Evolutionary conservation across 805 yeast genomes (phyloP).

Genomic region (Wickerhamomyces alni): DNA sequence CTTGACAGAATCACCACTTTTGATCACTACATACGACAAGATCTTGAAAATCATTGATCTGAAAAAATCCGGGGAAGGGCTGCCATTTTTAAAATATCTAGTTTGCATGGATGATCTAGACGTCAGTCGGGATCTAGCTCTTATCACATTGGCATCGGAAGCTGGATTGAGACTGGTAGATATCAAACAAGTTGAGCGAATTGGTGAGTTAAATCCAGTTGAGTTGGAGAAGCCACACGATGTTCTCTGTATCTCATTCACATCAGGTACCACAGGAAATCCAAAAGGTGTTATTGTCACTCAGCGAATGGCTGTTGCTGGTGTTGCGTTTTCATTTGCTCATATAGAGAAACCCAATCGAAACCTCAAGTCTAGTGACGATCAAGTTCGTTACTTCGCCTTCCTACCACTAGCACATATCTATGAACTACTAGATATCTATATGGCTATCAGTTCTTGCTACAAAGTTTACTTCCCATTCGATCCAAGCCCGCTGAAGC

Average conservation of each 20-base stretch:
- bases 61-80: slow-evolving; percentile 11
- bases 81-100: slow-evolving; percentile 34
- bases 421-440: slow-evolving; percentile 43
- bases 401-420: slow-evolving; percentile 56
- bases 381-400: slow-evolving; percentile 28
- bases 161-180: slow-evolving; percentile 29
- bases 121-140: slow-evolving; percentile 25
- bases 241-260: slow-evolving; percentile 48
- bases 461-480: slow-evolving; percentile 38
- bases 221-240: slow-evolving; percentile 30
- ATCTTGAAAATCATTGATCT: slow-evolving; percentile 32
- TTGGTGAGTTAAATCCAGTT: slow-evolving; percentile 31
- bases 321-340: slow-evolving; percentile 19
- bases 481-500: slow-evolving; percentile 34
- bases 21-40: slow-evolving; percentile 42
- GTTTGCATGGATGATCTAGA: slow-evolving; percentile 41
- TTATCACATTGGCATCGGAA: slow-evolving; percentile 16
- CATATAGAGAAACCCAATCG: slow-evolving; percentile 20
- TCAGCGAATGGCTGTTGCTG: slow-evolving; percentile 38
- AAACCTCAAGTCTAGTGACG: slow-evolving; percentile 10
- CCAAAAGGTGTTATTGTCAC: slow-evolving; percentile 55
- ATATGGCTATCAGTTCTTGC: slow-evolving; percentile 31
- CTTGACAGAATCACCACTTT: slow-evolving; percentile 57
- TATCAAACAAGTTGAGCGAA: slow-evolving; percentile 30
- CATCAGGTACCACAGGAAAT: slow-evolving; percentile 59